Conservation (phyloP, 768 basidiomycete genomes). For the Mycena venus region DNA sequence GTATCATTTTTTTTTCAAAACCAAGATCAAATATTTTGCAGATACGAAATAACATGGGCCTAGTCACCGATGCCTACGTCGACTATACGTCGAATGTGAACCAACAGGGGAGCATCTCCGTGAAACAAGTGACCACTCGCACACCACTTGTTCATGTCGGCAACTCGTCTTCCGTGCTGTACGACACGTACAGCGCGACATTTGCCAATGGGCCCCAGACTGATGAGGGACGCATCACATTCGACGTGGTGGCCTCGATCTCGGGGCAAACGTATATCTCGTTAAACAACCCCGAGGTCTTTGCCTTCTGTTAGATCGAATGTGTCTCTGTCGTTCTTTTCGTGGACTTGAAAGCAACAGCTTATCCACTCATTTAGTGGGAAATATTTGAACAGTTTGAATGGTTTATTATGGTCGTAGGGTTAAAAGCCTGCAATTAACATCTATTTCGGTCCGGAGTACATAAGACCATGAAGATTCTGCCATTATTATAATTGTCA, state of each 20-base stretch:
- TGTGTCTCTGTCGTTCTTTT: neutral
- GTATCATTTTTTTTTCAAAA: neutral
- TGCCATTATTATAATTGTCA: no score
- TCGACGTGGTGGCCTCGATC: slow-evolving; percentile 12
- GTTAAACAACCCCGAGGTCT: slow-evolving; percentile 9
- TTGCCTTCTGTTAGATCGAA: neutral
- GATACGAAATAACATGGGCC: slow-evolving; percentile 20
- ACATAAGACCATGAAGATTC: no score
- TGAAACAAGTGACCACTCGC: slow-evolving; percentile 12
- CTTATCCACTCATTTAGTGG: no score
- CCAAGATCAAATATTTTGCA: neutral
- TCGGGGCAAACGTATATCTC: neutral
- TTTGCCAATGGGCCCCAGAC: neutral
- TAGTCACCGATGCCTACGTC: slow-evolving; percentile 10
- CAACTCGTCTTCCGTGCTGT: slow-evolving; percentile 20
- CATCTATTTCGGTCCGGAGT: no score
- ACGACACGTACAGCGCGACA: slow-evolving; percentile 22
- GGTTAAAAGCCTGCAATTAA: no score
- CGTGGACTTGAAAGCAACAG: no score
- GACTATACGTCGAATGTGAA: slow-evolving; percentile 10
- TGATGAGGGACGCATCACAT: neutral
- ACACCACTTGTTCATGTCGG: neutral
- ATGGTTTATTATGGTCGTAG: no score
- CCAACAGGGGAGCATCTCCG: slow-evolving; percentile 3
- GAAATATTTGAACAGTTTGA: no score